Base-by-base conservation (phyloP, 148 eudicot species). In the Dysphania ambrosioides region DNA sequence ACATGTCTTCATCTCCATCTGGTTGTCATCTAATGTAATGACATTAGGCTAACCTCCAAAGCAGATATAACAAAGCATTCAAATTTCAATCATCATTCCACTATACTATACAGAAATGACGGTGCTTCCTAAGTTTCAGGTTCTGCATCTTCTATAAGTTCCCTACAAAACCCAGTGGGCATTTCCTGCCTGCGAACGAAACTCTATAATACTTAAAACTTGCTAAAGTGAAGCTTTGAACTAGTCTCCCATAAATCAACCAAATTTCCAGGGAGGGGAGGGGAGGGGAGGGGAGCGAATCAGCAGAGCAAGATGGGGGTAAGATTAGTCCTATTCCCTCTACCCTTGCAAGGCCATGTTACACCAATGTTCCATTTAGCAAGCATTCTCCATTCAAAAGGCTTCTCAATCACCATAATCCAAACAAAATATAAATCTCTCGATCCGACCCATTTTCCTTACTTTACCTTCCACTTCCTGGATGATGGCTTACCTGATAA, bases 291-390 rank as follows among this genome's bases (percentile, higher is more conserved):
- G n/a, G n/a, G 8, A 41, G 15, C 18, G 57, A 6, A 7, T 67
- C 30, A 47, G 29, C 42, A 23, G 6, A 13, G 32, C 11, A 68
- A 73, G 64, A 8, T 9, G 66, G 31, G 42, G 7, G 41, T 66
- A 7, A 65, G 75, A 44, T 34, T 78, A 30, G 30, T 85, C 21
- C 26, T 86, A 2, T 82, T 84, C 36, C 87, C 89, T 18, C 36
- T 66, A 8, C 89, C 85, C 27, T 65, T 82, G 15, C 89, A 84
- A 80, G 89, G 89, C 65, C 87, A 86, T 73, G 62, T 80, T 41
- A 82, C 75, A 11, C 87, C 89, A 10, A 84, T 84, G 89, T 66
- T 86, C 15, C 82, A 86, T 30, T 78, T 86, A 23, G 89, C 84
- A 10, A 66, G 64, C 32, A 70, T 80, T 30, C 82, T 84, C 35